These are phyloP conservation scores for Phytophthora vignae DNA, from an alignment of 352 stramenopile species.

Conservation along the genomic window DNA sequence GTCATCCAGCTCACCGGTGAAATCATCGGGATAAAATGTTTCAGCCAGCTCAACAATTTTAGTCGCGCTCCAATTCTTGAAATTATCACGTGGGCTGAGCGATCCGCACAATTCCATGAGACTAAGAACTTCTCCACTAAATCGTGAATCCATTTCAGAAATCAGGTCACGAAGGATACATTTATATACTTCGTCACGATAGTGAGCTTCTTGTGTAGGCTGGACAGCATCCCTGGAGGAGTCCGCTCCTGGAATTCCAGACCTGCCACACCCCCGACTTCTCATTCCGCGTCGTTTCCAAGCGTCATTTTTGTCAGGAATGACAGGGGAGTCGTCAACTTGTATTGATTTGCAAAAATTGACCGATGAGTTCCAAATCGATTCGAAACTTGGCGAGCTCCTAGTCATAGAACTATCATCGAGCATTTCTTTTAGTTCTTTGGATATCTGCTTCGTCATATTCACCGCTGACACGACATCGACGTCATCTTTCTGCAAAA, in stretches of 20 bases:
- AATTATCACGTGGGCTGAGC: neutral
- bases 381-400: neutral
- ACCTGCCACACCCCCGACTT: neutral
- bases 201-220: neutral
- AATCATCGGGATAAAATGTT: no score
- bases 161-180: neutral
- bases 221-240: neutral
- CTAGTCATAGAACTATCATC: neutral
- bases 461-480: slow-evolving; percentile 5
- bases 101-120: neutral
- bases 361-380: neutral
- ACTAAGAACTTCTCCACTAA: neutral
- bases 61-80: neutral
- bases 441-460: neutral
- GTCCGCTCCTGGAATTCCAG: neutral
- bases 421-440: slow-evolving; percentile 3
- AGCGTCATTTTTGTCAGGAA: neutral
- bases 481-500: slow-evolving; percentile 2
- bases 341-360: no score
- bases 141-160: neutral
- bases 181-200: slow-evolving; percentile 1
- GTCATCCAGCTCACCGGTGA: no score
- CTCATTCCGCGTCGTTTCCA: neutral
- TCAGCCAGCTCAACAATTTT: neutral
- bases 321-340: no score